Conservation (phyloP, 257 asterid species). For the Solanum piurae region DNA sequence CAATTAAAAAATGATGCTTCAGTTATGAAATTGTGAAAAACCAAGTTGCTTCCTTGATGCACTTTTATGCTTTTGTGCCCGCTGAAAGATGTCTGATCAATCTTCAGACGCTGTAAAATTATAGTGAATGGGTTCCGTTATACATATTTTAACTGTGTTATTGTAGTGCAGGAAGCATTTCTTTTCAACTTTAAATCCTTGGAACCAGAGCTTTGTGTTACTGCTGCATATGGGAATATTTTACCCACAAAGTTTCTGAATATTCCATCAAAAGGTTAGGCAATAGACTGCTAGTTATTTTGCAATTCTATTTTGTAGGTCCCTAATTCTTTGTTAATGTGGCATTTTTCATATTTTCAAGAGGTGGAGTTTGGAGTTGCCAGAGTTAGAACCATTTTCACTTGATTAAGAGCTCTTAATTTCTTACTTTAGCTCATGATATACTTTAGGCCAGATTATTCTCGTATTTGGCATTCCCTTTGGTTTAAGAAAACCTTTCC, state of each 20-base stretch:
- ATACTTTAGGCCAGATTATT: neutral
- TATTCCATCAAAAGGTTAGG: slow-evolving; percentile 83
- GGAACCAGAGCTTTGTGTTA: slow-evolving; percentile 91
- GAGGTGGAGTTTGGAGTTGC: neutral
- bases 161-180: slow-evolving; percentile 58
- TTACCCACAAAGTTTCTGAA: slow-evolving; percentile 76
- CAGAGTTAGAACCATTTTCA: neutral
- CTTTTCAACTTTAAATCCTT: slow-evolving; percentile 46
- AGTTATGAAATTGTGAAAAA: neutral
- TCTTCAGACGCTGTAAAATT: neutral
- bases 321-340: neutral
- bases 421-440: neutral
- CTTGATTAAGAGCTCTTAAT: neutral
- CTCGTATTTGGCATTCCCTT: neutral
- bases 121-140: neutral
- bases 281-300: neutral
- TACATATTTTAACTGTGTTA: neutral
- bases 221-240: slow-evolving; percentile 97
- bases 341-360: neutral
- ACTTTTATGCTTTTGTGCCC: neutral
- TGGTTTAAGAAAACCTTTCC: neutral
- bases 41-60: neutral
- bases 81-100: neutral
- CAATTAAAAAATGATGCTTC: neutral
- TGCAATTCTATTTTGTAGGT: neutral